Evolutionary conservation across 768 basidiomycete species (phyloP).

Genomic region (Tylopilus cervinicoccineus): DNA sequence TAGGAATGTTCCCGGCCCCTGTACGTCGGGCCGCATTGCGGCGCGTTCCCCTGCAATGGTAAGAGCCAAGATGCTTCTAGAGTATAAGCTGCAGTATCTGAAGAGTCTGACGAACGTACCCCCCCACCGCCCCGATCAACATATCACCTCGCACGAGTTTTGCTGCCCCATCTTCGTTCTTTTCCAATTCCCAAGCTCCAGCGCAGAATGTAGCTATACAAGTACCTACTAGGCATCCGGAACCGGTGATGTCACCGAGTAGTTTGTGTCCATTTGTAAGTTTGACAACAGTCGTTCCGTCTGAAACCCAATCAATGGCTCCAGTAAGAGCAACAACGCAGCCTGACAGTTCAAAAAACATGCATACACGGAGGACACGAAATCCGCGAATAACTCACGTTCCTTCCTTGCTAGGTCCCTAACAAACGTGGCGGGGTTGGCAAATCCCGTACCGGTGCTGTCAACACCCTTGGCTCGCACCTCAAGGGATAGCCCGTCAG

Average conservation of each 20-base stretch:
- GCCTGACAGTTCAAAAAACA: slow-evolving; percentile 39
- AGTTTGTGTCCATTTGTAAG: slow-evolving; percentile 71
- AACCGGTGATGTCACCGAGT: slow-evolving; percentile 82
- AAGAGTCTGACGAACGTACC: slow-evolving; percentile 42
- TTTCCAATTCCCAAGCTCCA: slow-evolving; percentile 45
- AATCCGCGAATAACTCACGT: slow-evolving; percentile 43
- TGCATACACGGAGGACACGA: neutral
- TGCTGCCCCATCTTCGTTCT: slow-evolving; percentile 29
- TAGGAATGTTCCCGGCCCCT: slow-evolving; percentile 62
- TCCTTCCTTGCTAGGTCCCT: slow-evolving; percentile 66
- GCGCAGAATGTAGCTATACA: slow-evolving; percentile 79
- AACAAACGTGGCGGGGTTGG: slow-evolving; percentile 69
- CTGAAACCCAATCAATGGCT: slow-evolving; percentile 75
- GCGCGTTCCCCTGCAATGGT: slow-evolving; percentile 62
- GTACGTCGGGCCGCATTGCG: slow-evolving; percentile 46
- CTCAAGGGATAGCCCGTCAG: slow-evolving; percentile 30
- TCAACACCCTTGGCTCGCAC: slow-evolving; percentile 83
- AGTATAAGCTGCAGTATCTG: slow-evolving; percentile 3
- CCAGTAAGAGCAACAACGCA: slow-evolving; percentile 84
- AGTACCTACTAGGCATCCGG: slow-evolving; percentile 82
- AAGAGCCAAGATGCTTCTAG: slow-evolving; percentile 48
- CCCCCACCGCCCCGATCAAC: slow-evolving; percentile 70
- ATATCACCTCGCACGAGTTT: slow-evolving; percentile 72
- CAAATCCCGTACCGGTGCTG: slow-evolving; percentile 72
- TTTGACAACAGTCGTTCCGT: slow-evolving; percentile 66